Evolutionary conservation across 192 early-diverging fungal species (phyloP), one percentile per base, ranked within the genome.

Genomic region (Pilaira anomala): DNA sequence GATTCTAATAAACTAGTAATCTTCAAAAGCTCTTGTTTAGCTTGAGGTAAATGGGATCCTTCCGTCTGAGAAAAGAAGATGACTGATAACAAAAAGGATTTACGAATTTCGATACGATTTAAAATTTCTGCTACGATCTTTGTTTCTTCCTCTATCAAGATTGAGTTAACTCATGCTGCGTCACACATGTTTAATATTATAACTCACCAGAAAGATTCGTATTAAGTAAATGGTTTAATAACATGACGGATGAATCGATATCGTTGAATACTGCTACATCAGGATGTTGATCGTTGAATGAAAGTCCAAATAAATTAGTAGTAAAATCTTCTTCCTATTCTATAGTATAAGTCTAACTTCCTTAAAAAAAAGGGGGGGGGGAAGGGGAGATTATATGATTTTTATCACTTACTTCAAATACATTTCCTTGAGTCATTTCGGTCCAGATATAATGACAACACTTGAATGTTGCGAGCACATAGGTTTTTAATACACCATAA

Each of bases 301-400:
- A 70, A 0, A 81, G 62, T 0, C 78, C 79, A 71, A 81, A 85
- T 50, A 73, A 65, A 66, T 83, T 85, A 19, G 78, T 74, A 22
- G 80, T 79, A 62, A 85, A 85, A 62, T 85, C 83, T 30, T 85
- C 81, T 68, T 85, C 83, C 76, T 79, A 36, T n/a, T 13, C 16
- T 42, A 26, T 54, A 18, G n/a, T n/a, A 26, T 58, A 4, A 36
- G 4, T 60, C n/a, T 12, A 29, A 46, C 18, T 6, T 6, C 18
- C 44, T 13, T 7, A 14, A n/a, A 48, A 12, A 33, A 56, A 36
- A 59, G 14, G 13, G 33, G 33, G 1, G 33, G 33, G 33, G 33
- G 5, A 9, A n/a, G n/a, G 41, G 3, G 26, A 19, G n/a, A 48
- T 8, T n/a, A 6, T 5, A 18, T 9, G 13, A 39, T 30, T 19